These are phyloP conservation scores for Diplodia seriata DNA, from an alignment of 2,329 filamentous ascomycete species.

Conservation along the genomic window DNA sequence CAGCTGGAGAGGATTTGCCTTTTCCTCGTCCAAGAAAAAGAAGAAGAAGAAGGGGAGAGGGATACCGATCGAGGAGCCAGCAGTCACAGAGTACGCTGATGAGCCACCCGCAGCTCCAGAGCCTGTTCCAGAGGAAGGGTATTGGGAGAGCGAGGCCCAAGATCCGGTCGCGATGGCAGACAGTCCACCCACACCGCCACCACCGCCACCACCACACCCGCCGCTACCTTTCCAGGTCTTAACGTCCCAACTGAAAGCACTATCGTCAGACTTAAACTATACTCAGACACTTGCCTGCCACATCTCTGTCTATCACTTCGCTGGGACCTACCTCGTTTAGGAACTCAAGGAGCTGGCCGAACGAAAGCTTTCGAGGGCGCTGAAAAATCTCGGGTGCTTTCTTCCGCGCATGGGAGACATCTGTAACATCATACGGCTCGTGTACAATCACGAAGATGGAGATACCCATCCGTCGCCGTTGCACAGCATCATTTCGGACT, in stretches of 20 bases:
- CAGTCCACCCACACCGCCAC: background rate
- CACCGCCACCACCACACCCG: too few species aligned
- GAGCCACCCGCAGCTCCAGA: too few species aligned
- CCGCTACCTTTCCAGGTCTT: too few species aligned
- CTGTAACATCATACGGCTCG: background rate
- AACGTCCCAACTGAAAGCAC: too few species aligned
- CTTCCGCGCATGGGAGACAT: background rate
- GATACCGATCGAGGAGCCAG: too few species aligned
- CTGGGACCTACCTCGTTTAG: slow-evolving; percentile 3
- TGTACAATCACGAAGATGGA: slow-evolving; percentile 3
- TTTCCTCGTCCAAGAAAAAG: background rate
- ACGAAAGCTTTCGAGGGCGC: background rate
- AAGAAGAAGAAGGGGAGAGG: background rate
- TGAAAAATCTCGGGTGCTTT: background rate
- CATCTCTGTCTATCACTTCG: background rate
- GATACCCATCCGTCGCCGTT: background rate
- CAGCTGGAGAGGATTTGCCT: too few species aligned
- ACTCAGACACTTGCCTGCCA: background rate
- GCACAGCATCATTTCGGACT: background rate
- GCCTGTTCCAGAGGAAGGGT: too few species aligned
- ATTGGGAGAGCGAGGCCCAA: too few species aligned
- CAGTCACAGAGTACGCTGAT: too few species aligned
- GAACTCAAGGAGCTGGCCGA: background rate
- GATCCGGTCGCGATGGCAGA: too few species aligned
- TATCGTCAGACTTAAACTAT: too few species aligned